Base-by-base conservation (phyloP, 83 land plant species). In the Diphasiastrum complanatum region DNA sequence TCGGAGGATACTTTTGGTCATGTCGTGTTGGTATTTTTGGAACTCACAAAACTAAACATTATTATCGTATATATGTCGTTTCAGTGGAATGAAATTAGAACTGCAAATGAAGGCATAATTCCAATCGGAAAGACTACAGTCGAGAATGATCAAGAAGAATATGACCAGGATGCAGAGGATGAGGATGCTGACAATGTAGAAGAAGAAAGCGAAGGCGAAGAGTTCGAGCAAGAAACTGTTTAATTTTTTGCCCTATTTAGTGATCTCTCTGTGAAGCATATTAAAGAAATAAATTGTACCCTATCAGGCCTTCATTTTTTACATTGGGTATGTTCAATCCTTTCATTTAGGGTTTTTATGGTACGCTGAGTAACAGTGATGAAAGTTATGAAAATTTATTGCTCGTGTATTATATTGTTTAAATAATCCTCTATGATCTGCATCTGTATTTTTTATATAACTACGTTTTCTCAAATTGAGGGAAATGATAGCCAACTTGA, bases 191-290 rank as follows among this genome's bases (percentile, higher is more conserved):
- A 75, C 51, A 62, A 68, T 68, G 78, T 43, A 33, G 78, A 75
- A 11, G 78, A 75, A 53, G 73, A 69, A 32, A 75, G 78, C 48
- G 78, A 75, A 64, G 73, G 73, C 25, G 73, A 75, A 67, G 76
- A 67, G 56, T 73, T 73, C 51, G 76, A 73, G 24, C 76, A 73
- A 67, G 76, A 73, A 60, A 63, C 76, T 3, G 60, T 29, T n/a
- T 65, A 52, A 64, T 23, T 8, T 18, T 8, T 22, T 8, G 52
- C 16, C 52, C 10, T 40, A 40, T 40, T 40, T 16, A 8, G 43
- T 8, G 8, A 8, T 16, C 16, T 40, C 43, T 40, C 16, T 40
- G n/a, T n/a, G n/a, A n/a, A n/a, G n/a, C n/a, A n/a, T n/a, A n/a
- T n/a, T n/a, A n/a, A n/a, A n/a, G n/a, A n/a, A n/a, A n/a, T n/a